Percentiles rank a stretch among this genome's conserved stretches.
Conservation (phyloP, 2,329 filamentous ascomycete species). For the Elsinoe batatas region DNA sequence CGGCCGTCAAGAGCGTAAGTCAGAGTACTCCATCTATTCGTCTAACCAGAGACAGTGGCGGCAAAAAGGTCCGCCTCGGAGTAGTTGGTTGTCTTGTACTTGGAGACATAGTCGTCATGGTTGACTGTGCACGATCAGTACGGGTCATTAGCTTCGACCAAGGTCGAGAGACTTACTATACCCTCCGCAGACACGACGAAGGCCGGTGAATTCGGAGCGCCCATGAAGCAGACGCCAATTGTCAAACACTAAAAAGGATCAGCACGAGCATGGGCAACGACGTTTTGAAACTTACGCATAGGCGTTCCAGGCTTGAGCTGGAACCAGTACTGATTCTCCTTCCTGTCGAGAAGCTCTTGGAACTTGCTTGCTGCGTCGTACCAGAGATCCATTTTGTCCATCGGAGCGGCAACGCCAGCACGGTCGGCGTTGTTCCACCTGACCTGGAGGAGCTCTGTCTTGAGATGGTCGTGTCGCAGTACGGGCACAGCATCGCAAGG, state of each 20-base stretch:
- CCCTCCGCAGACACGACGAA: constrained; percentile 78
- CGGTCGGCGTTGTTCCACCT: constrained; percentile 94
- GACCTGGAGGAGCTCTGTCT: constrained; percentile 48
- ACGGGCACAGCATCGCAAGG: constrained; percentile 64
- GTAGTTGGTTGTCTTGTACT: constrained; percentile 63
- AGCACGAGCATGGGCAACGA: neutral
- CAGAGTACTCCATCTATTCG: neutral
- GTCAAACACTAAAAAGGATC: constrained; percentile 60
- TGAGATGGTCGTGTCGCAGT: constrained; percentile 47
- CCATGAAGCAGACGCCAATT: constrained; percentile 95
- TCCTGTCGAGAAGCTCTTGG: constrained; percentile 56
- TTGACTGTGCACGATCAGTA: constrained; percentile 45
- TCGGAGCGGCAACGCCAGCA: constrained; percentile 52
- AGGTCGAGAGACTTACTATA: constrained; percentile 56
- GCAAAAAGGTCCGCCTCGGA: constrained; percentile 22
- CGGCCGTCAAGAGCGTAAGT: neutral
- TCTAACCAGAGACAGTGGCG: constrained; percentile 26
- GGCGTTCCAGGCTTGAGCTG: constrained; percentile 70
- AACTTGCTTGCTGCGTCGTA: constrained; percentile 71
- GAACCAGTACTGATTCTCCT: constrained; percentile 63
- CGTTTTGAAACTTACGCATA: constrained; percentile 49
- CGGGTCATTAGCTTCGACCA: neutral
- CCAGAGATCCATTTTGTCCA: constrained; percentile 51
- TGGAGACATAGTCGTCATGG: constrained; percentile 69
- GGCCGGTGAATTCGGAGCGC: constrained; percentile 69